Percentiles rank a stretch among this genome's conserved stretches.
Evolutionary conservation across 257 asterid species (phyloP).

Genomic region (Solanum medicagineum): DNA sequence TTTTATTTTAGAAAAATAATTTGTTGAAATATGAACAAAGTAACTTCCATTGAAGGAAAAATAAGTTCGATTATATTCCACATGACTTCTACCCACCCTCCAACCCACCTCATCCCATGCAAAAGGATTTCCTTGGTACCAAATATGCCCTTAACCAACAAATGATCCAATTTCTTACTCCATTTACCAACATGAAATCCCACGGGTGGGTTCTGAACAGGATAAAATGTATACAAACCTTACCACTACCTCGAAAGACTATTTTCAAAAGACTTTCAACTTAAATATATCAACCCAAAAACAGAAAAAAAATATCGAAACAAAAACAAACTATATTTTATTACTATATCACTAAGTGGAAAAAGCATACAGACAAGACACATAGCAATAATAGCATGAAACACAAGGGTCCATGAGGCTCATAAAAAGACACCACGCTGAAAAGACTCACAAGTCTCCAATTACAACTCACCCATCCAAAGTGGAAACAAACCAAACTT

Average conservation of each 20-base stretch:
- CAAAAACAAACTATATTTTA: not conserved
- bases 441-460: not conserved
- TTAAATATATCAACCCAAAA: no score
- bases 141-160: not conserved
- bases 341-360: not conserved
- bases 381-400: not conserved
- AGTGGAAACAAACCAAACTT: conserved; percentile 20
- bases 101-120: no score
- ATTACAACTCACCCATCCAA: not conserved
- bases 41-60: no score
- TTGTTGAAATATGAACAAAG: no score
- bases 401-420: not conserved
- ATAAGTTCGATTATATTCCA: no score
- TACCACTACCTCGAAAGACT: no score
- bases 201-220: rapidly evolving
- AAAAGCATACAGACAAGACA: not conserved
- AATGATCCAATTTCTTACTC: not conserved
- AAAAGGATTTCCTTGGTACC: no score
- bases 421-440: not conserved
- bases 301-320: not conserved
- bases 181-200: not conserved
- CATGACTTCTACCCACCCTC: no score
- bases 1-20: no score
- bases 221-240: no score
- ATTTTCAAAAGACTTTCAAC: no score